phyloP scores from a whole-genome alignment of 176 grass and related monocot genomes.

The Melocanna baccifera region DNA sequence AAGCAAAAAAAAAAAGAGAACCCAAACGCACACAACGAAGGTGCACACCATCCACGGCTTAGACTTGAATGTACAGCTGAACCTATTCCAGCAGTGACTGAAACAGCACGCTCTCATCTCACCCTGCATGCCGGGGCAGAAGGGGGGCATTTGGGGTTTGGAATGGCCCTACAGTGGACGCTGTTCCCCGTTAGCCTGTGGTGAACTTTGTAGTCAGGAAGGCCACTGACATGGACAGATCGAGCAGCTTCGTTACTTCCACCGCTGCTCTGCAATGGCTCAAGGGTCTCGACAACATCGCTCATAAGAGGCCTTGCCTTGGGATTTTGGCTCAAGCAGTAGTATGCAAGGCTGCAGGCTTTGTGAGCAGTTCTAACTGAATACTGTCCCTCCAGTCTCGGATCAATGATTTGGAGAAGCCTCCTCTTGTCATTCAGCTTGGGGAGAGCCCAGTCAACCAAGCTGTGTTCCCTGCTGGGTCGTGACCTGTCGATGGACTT shows the following conservation, averaged over 20 bases:
- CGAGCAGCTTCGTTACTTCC: conserved; percentile 39
- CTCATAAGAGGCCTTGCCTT: conserved; percentile 93
- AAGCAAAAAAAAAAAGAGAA: conserved; percentile 21
- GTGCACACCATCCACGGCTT: conserved; percentile 24
- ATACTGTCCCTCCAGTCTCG: conserved; percentile 71
- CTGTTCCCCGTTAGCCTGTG: conserved; percentile 39
- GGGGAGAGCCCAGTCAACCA: conserved; percentile 88
- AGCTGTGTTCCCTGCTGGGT: conserved; percentile 81
- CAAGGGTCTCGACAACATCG: conserved; percentile 81
- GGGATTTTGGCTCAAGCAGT: conserved; percentile 92
- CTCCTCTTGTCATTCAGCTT: conserved; percentile 87
- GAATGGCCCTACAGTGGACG: conserved; percentile 56
- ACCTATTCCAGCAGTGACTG: conserved; percentile 44
- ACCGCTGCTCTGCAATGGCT: conserved; percentile 58
- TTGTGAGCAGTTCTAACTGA: conserved; percentile 77
- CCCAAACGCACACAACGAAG: conserved; percentile 15
- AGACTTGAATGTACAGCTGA: conserved; percentile 56
- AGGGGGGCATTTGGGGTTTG: conserved; percentile 56
- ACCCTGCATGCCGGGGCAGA: conserved; percentile 76
- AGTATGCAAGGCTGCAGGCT: conserved; percentile 87
- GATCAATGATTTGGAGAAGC: conserved; percentile 88
- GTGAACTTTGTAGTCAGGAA: conserved; percentile 52
- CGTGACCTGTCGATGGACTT: conserved; percentile 90
- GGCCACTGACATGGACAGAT: conserved; percentile 19
- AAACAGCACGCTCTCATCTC: conserved; percentile 49